These are phyloP conservation scores for Insectozyma bohioensis DNA, from an alignment of 1,139 yeast genomes.

Conservation along the genomic window DNA sequence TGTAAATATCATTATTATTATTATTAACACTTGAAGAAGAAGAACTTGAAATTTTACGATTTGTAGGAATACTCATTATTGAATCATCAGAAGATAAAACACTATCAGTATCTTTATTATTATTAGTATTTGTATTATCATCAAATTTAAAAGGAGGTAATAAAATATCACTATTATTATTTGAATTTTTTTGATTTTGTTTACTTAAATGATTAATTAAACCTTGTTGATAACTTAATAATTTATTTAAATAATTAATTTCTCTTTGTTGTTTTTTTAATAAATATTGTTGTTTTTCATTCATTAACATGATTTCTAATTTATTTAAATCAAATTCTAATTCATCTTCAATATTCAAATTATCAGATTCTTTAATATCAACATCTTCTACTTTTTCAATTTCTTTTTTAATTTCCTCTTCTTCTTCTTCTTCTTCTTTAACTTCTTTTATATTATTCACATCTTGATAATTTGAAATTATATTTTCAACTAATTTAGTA, in stretches of 20 bases:
- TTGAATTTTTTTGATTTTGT: conserved; percentile 3
- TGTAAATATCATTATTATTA: background rate
- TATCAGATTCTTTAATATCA: no score
- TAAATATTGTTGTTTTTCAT: conserved; percentile 26
- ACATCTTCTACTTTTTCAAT: background rate
- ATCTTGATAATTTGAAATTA: conserved; percentile 5
- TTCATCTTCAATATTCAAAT: no score
- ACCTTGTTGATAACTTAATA: conserved; percentile 27
- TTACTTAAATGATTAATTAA: conserved; percentile 27
- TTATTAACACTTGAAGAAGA: background rate
- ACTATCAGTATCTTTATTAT: conserved; percentile 4
- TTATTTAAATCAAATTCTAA: conserved; percentile 14
- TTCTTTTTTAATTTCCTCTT: conserved; percentile 1
- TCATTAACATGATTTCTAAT: conserved; percentile 27
- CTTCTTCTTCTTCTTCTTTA: conserved; percentile 1
- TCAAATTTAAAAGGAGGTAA: conserved; percentile 10
- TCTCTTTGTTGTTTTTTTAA: conserved; percentile 30
- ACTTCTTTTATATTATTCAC: background rate
- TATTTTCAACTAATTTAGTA: conserved; percentile 7
- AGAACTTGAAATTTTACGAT: conserved; percentile 6
- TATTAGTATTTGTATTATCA: conserved; percentile 1
- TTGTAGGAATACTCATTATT: conserved; percentile 5
- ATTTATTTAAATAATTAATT: conserved; percentile 24
- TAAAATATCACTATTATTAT: conserved; percentile 2
- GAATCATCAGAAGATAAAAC: conserved; percentile 4